Evolutionary conservation across 1,139 yeast species (phyloP).

Genomic region (Magnusiomyces paraingens): DNA sequence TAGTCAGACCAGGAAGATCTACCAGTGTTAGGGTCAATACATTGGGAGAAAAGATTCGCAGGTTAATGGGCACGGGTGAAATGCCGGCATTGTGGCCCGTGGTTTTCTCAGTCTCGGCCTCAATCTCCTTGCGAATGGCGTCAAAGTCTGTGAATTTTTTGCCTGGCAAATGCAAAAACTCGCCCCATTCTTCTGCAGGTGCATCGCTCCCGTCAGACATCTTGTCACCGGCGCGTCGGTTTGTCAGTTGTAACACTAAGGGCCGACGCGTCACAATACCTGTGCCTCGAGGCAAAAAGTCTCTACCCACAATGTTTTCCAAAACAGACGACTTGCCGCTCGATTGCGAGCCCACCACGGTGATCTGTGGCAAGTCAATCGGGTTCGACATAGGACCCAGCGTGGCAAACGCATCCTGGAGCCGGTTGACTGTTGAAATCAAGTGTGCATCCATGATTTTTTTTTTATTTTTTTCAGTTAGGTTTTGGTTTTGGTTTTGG

Average conservation of each 20-base stretch:
- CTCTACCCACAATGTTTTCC: conserved; percentile 92
- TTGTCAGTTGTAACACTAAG: conserved; percentile 71
- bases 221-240: conserved; percentile 42
- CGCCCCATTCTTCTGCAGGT: conserved; percentile 79
- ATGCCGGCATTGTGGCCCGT: conserved; percentile 93
- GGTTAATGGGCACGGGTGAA: conserved; percentile 85
- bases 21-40: conserved; percentile 92
- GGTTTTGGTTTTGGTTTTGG: no score
- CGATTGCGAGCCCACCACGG: conserved; percentile 94
- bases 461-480: no score
- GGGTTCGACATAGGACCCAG: conserved; percentile 53
- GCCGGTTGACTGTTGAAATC: conserved; percentile 84
- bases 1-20: conserved; percentile 95
- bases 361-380: conserved; percentile 85
- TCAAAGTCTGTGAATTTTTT: conserved; percentile 85
- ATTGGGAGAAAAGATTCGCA: conserved; percentile 92
- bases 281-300: conserved; percentile 90
- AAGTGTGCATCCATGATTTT: conserved; percentile 78
- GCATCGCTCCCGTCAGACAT: conserved; percentile 16
- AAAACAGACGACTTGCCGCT: conserved; percentile 91
- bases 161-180: conserved; percentile 86
- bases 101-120: conserved; percentile 86
- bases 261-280: conserved; percentile 96
- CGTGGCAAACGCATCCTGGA: conserved; percentile 82
- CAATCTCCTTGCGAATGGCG: conserved; percentile 86